phyloP scores from a whole-genome alignment of 2,329 filamentous ascomycete genomes.

The Aureobasidium sp. region DNA sequence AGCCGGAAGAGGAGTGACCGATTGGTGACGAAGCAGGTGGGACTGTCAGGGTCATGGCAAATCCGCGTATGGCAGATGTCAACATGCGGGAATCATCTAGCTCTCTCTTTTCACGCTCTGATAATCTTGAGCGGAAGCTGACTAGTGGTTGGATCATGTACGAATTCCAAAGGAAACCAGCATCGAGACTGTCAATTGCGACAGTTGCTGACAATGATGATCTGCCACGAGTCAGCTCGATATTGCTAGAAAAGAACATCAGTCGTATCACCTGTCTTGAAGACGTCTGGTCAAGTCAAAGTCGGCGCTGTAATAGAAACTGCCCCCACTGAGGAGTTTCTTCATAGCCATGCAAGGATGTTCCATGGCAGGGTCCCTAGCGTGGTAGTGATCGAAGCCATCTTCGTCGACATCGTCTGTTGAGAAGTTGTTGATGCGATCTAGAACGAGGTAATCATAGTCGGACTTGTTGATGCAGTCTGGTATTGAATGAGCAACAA shows the following conservation, averaged over 20 bases:
- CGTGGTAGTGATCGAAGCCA: constrained; percentile 45
- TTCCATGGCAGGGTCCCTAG: constrained; percentile 65
- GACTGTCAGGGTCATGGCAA: constrained; percentile 79
- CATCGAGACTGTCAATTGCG: constrained; percentile 87
- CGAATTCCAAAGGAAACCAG: constrained; percentile 93
- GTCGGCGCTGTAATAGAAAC: constrained; percentile 97
- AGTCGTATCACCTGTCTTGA: constrained; percentile 63
- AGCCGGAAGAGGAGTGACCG: constrained; percentile 56
- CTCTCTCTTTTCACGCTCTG: constrained; percentile 64
- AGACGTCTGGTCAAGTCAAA: constrained; percentile 92
- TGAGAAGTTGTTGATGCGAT: constrained; percentile 50
- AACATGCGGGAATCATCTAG: constrained; percentile 84
- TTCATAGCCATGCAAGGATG: constrained; percentile 87
- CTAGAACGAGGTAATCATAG: constrained; percentile 68
- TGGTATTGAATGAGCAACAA: constrained; percentile 21
- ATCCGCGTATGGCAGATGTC: constrained; percentile 89
- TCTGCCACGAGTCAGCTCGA: background rate
- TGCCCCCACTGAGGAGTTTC: constrained; percentile 86
- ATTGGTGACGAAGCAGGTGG: constrained; percentile 69
- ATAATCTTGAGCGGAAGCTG: constrained; percentile 75
- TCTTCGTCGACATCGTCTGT: constrained; percentile 49
- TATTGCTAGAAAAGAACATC: background rate
- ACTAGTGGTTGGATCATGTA: constrained; percentile 96
- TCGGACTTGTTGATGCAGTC: constrained; percentile 82
- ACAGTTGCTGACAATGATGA: constrained; percentile 53